Percentiles rank a stretch among this genome's conserved stretches.
Evolutionary conservation across 805 yeast genomes (phyloP).

Genomic region (Yarrowia keelungensis): DNA sequence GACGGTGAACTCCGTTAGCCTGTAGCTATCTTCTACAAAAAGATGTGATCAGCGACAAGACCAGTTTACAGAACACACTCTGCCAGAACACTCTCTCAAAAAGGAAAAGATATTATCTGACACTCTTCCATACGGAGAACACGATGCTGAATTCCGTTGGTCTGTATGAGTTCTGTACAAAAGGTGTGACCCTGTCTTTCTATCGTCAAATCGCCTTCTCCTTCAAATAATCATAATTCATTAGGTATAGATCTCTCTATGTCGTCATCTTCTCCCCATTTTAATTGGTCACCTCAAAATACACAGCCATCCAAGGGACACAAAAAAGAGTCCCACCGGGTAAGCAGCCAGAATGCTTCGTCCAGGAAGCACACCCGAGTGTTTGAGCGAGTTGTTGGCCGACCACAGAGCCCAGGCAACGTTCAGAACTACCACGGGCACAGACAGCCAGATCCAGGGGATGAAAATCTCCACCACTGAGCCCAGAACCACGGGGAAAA

Average conservation of each 20-base stretch:
- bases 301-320: conserved; percentile 69
- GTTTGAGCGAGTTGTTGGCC: conserved; percentile 64
- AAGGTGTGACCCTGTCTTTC: no score
- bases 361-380: conserved; percentile 68
- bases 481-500: conserved; percentile 64
- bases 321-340: conserved; percentile 69
- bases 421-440: conserved; percentile 53
- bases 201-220: no score
- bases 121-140: no score
- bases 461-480: conserved; percentile 60
- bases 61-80: no score
- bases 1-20: no score
- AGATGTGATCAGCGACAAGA: no score
- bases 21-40: no score
- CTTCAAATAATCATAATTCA: neutral
- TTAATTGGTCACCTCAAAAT: conserved; percentile 55
- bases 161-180: no score
- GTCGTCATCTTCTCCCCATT: neutral
- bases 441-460: conserved; percentile 57
- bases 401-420: conserved; percentile 71
- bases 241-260: neutral
- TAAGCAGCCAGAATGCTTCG: conserved; percentile 67
- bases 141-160: no score
- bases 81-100: no score
- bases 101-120: no score